phyloP scores from a whole-genome alignment of 805 yeast genomes.

The Pichia nanzhaoensis region DNA sequence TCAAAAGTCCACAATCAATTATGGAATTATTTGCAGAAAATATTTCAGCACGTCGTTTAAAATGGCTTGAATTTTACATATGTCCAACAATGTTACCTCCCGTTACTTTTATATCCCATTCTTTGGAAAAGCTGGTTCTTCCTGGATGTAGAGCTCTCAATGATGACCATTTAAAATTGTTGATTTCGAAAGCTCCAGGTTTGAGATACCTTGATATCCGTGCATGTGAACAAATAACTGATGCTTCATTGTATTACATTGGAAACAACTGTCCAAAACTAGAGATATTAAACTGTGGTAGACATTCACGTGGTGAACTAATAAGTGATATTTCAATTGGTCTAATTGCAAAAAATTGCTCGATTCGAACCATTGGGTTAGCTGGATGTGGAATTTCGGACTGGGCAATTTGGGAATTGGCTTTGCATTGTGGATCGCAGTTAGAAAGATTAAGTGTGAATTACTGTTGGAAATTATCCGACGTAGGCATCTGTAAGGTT shows the following conservation, averaged over 20 bases:
- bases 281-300: conserved; percentile 65
- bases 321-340: conserved; percentile 67
- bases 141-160: conserved; percentile 66
- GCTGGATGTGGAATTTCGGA: conserved; percentile 86
- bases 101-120: conserved; percentile 34
- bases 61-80: conserved; percentile 75
- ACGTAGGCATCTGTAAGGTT: conserved; percentile 27
- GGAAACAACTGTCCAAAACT: conserved; percentile 55
- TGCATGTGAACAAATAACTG: conserved; percentile 76
- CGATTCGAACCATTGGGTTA: conserved; percentile 65
- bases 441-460: conserved; percentile 69
- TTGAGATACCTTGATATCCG: conserved; percentile 67
- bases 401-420: conserved; percentile 73
- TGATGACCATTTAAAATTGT: conserved; percentile 48
- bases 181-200: conserved; percentile 50
- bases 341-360: conserved; percentile 49
- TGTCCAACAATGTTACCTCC: conserved; percentile 69
- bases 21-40: conserved; percentile 40
- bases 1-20: conserved; percentile 46
- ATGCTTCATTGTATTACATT: conserved; percentile 64
- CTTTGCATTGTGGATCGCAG: conserved; percentile 37
- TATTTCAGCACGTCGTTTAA: conserved; percentile 42
- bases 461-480: conserved; percentile 45
- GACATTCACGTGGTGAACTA: conserved; percentile 59
- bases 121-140: conserved; percentile 43